Evolutionary conservation across 805 yeast species (phyloP), one percentile per base, ranked within the genome.

Genomic region (Ogataea neopini): DNA sequence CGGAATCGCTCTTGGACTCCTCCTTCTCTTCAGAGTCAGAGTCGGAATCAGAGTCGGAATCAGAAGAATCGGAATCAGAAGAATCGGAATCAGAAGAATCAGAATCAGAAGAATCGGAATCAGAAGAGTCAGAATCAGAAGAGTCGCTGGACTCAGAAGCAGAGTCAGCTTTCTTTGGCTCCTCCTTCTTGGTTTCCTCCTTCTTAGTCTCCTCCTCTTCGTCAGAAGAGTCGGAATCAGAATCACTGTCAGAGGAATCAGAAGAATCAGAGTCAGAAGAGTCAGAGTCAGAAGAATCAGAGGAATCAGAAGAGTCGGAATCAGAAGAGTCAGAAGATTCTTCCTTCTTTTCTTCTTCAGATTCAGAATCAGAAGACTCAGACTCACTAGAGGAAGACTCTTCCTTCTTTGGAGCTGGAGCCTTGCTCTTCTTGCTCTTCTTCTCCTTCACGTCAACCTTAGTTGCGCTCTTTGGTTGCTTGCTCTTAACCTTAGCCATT

Each of bases 31-130:
- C 39, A 37, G 60, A 51, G 40, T 57, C 59, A 29, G 54, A 54
- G n/a, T 51, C 58, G 32, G 69, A 62, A 36, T 59, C 66, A 33
- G 71, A 57, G 23, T 50, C 50, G 17, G 58, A 50, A 20, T 51
- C 48, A 33, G 61, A 52, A 10, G 55, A 52, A 23, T 48, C 63
- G 29, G 64, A 56, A 8, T 22, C 25, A 6, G 50, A 50, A 23
- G 56, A 51, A 28, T 52, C 58, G 18, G 57, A 51, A 26, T 48
- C 48, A 13, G 52, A 50, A 14, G 49, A 44, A 37, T 59, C 65
- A 14, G 49, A 44, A 37, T 59, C 65, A n/a, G 56, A 47, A 9
- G 43, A 45, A 32, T 50, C 56, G 17, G 58, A 51, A 9, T 50
- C 56, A 22, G 58, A 50, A 18, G 49, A 45, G 19, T 59, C 49